These are phyloP conservation scores for Candida dajiaensis DNA, from an alignment of 805 yeast genomes.

Conservation along the genomic window DNA sequence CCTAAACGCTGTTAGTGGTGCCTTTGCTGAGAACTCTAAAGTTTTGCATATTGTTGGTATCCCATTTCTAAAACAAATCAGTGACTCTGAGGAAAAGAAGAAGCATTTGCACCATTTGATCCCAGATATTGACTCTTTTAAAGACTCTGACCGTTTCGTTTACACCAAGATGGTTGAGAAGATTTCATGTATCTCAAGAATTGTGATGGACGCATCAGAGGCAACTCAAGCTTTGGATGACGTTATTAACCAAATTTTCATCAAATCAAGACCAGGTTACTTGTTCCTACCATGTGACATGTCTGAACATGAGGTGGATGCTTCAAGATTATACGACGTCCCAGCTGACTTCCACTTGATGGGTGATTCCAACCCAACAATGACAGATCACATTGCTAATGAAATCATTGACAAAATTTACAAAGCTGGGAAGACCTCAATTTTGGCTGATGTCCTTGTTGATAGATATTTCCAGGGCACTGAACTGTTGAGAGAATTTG, in stretches of 20 bases:
- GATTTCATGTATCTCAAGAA: constrained; percentile 50
- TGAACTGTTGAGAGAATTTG: constrained; percentile 41
- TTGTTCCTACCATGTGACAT: constrained; percentile 72
- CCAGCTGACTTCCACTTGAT: constrained; percentile 26
- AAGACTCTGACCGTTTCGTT: constrained; percentile 57
- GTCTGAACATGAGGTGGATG: constrained; percentile 38
- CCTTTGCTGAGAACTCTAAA: constrained; percentile 77
- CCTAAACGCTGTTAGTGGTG: constrained; percentile 74
- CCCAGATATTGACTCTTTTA: constrained; percentile 41
- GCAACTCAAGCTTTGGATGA: constrained; percentile 63
- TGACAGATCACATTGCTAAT: constrained; percentile 33
- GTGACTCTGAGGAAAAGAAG: constrained; percentile 21
- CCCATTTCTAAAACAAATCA: constrained; percentile 25
- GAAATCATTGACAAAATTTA: constrained; percentile 47
- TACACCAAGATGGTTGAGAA: constrained; percentile 59
- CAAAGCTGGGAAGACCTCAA: constrained; percentile 49
- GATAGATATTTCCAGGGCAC: constrained; percentile 50
- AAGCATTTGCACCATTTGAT: constrained; percentile 55
- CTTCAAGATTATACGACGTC: constrained; percentile 27
- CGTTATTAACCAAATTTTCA: constrained; percentile 50
- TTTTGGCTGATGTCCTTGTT: constrained; percentile 67
- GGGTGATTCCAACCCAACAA: constrained; percentile 13
- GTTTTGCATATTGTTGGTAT: constrained; percentile 82
- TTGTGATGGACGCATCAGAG: constrained; percentile 35
- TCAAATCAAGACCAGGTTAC: constrained; percentile 73